phyloP scores from a whole-genome alignment of 148 eudicot genomes.

The Camellia sinensis region DNA sequence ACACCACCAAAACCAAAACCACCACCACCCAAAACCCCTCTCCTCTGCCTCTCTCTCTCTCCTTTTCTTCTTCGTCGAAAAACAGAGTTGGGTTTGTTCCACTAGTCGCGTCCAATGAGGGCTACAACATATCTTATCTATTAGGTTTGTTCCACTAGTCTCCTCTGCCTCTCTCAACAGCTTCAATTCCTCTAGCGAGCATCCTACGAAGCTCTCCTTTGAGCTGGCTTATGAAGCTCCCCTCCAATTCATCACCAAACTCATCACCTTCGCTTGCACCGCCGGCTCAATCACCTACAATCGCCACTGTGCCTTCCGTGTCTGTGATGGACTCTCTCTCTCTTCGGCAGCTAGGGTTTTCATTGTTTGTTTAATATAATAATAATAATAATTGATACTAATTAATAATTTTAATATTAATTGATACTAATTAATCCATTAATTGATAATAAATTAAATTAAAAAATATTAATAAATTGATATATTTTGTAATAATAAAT shows the following conservation, averaged over 20 bases:
- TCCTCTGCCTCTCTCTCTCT: constrained; percentile 23
- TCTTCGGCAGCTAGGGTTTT: not conserved
- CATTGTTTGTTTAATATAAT: too few species aligned
- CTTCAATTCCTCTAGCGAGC: constrained; percentile 6
- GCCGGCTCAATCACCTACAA: constrained; percentile 37
- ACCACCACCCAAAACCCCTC: constrained; percentile 21
- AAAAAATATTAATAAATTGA: too few species aligned
- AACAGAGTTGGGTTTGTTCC: constrained; percentile 12
- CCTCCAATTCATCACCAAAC: constrained; percentile 46
- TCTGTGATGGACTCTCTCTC: constrained; percentile 18
- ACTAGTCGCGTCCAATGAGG: not conserved
- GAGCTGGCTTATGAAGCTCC: constrained; percentile 43
- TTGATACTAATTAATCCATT: too few species aligned
- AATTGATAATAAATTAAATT: too few species aligned
- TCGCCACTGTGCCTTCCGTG: constrained; percentile 9
- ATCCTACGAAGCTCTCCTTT: constrained; percentile 36
- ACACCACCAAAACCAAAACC: constrained; percentile 31
- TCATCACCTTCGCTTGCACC: constrained; percentile 37
- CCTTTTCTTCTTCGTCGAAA: constrained; percentile 13
- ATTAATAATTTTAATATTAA: too few species aligned
- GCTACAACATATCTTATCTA: not conserved
- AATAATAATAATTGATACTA: too few species aligned
- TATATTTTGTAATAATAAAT: too few species aligned
- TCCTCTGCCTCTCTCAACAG: not conserved
- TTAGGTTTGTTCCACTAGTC: too few species aligned